phyloP scores from a whole-genome alignment of 164 flowering plant species.

The Stephania yunnanensis region DNA sequence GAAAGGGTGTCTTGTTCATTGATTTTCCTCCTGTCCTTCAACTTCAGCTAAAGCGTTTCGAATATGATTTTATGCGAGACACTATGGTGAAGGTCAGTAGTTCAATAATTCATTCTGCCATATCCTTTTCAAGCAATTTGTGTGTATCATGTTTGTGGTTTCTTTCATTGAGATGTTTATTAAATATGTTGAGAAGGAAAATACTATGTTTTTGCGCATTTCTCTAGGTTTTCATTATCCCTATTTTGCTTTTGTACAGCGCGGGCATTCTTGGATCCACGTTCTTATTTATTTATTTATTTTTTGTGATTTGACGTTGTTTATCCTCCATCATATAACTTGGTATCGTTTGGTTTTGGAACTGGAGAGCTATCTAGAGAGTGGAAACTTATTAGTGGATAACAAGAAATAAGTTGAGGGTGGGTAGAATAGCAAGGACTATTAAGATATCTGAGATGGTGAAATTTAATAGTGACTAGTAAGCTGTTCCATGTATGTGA shows the following conservation, averaged over 20 bases:
- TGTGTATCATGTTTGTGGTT: neutral
- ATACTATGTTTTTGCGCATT: neutral
- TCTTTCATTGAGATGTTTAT: neutral
- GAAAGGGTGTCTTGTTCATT: conserved; percentile 61
- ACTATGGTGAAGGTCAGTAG: conserved; percentile 65
- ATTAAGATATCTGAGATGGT: neutral
- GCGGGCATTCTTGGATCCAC: neutral
- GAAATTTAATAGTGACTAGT: neutral
- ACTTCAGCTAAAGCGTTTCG: conserved; percentile 72
- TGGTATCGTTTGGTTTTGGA: neutral
- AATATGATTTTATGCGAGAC: conserved; percentile 70
- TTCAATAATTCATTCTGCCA: neutral
- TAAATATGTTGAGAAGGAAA: neutral
- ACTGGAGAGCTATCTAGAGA: neutral
- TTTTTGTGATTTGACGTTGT: neutral
- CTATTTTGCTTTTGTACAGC: neutral
- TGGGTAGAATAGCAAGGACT: neutral
- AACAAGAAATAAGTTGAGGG: too few species aligned
- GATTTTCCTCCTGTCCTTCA: conserved; percentile 85
- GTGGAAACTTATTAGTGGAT: neutral
- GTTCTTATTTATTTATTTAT: neutral
- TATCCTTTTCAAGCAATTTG: neutral
- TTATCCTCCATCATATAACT: neutral
- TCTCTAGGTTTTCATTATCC: neutral
- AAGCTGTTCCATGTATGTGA: neutral